Percentiles rank a stretch among this genome's conserved stretches.
Conservation (phyloP, 2,329 filamentous ascomycete species). For the Fusarium graminum region DNA sequence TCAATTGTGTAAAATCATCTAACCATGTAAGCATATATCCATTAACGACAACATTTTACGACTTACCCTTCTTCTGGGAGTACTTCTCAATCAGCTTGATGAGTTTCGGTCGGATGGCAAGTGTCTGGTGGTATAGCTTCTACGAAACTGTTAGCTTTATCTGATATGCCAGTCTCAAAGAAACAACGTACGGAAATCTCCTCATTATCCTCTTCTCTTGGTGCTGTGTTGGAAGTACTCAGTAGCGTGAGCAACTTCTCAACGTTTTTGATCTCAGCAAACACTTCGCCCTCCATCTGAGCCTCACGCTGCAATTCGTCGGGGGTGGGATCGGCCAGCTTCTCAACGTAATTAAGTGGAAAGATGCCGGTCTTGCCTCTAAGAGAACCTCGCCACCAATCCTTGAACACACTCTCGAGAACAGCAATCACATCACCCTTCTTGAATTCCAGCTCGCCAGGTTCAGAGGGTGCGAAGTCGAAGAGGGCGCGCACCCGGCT, state of each 20-base stretch:
- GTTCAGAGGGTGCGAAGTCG: conserved; percentile 94
- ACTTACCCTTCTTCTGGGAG: conserved; percentile 88
- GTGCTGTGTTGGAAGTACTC: conserved; percentile 85
- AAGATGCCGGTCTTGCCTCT: conserved; percentile 97
- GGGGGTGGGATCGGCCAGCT: conserved; percentile 91
- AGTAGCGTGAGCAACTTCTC: conserved; percentile 85
- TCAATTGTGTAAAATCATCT: conserved; percentile 95
- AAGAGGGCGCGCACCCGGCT: conserved; percentile 93
- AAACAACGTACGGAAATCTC: conserved; percentile 81
- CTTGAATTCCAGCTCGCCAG: conserved; percentile 94
- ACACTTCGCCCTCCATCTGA: conserved; percentile 86
- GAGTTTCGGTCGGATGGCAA: conserved; percentile 94
- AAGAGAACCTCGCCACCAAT: conserved; percentile 98
- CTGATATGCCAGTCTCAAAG: background rate
- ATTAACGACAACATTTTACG: background rate
- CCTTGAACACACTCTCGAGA: conserved; percentile 97
- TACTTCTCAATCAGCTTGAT: conserved; percentile 99
- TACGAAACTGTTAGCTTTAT: conserved; percentile 55
- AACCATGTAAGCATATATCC: background rate
- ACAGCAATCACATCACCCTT: conserved; percentile 98
- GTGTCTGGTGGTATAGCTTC: conserved; percentile 90
- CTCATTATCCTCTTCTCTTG: conserved; percentile 92
- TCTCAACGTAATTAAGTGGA: conserved; percentile 98
- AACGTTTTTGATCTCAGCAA: conserved; percentile 74
- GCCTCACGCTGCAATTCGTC: conserved; percentile 96